phyloP scores from a whole-genome alignment of 495 filamentous ascomycete species.

The Penicillium canariense region DNA sequence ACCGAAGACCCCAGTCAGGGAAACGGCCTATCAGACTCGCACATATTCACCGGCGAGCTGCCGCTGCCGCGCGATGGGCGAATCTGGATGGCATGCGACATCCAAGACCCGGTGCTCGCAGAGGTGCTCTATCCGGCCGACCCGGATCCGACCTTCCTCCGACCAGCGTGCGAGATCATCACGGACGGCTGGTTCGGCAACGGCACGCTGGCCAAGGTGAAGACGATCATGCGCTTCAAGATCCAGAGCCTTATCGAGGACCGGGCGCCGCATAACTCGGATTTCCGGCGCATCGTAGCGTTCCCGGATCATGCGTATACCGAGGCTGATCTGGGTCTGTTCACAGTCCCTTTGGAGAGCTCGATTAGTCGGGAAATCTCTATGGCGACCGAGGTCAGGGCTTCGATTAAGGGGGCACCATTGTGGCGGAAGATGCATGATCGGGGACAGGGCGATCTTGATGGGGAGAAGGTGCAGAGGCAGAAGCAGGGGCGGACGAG shows the following conservation, averaged over 20 bases:
- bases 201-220: slow-evolving; percentile 74
- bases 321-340: slow-evolving; percentile 27
- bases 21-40: slow-evolving; percentile 41
- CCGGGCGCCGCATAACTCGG: slow-evolving; percentile 42
- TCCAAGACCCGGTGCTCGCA: slow-evolving; percentile 60
- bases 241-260: slow-evolving; percentile 51
- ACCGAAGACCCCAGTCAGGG: slow-evolving; percentile 16
- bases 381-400: slow-evolving; percentile 40
- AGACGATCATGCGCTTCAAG: slow-evolving; percentile 7
- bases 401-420: slow-evolving; percentile 38
- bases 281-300: slow-evolving; percentile 43
- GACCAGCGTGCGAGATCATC: slow-evolving; percentile 52
- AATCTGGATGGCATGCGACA: slow-evolving; percentile 91
- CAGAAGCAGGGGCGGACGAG: slow-evolving; percentile 12
- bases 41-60: slow-evolving; percentile 76
- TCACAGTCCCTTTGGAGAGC: slow-evolving; percentile 31
- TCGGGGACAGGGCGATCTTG: slow-evolving; percentile 27
- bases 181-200: slow-evolving; percentile 78
- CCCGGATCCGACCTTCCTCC: slow-evolving; percentile 29
- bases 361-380: slow-evolving; percentile 29
- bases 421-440: slow-evolving; percentile 35
- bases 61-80: slow-evolving; percentile 69
- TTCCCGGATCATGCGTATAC: slow-evolving; percentile 44
- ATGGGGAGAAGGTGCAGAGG: slow-evolving; percentile 17
- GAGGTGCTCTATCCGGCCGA: slow-evolving; percentile 25